Evolutionary conservation across 176 grass and related monocot genomes (phyloP), one percentile per base, ranked within the genome.

Genomic region (Oryza meyeriana): DNA sequence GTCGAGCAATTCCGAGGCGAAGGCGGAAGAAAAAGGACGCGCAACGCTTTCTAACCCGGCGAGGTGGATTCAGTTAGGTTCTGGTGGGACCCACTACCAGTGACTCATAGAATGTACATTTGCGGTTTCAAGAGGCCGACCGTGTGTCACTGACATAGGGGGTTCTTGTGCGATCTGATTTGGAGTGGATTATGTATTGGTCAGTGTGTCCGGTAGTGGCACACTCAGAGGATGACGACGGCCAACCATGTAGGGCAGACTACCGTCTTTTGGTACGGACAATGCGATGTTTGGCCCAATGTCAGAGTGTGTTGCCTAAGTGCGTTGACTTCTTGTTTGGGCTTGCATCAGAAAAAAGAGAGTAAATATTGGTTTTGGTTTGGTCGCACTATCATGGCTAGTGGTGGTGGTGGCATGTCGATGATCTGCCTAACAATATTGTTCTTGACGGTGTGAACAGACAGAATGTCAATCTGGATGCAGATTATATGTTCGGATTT

Each of bases 201-300:
- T 34, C 78, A 62, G 72, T 81, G 73, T 76, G 41, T 80, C 82
- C 27, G 83, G 87, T 66, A 26, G 61, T 25, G 74, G 34, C n/a
- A 71, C 91, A 92, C 90, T 85, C 65, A 74, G 76, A 28, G 68
- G 31, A 31, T 41, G 66, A 30, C 36, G 52, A 82, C 34, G 25
- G 45, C 47, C 26, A 4, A 45, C 3, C 34, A 58, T 70, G 48
- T 52, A 50, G 16, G 4, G 14, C 13, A 48, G 3, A 18, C 16
- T 6, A 52, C 17, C 48, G 48, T 45, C 42, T 44, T 71, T 40
- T 14, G 22, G 22, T 66, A 25, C 40, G 24, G 30, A 10, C 85
- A 52, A 11, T 50, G 18, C 29, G 24, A 29, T 5, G 4, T 69
- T 52, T 11, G 61, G 14, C 34, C 42, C 33, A 78, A 45, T 28